A percentile compares a stretch with the other conserved stretches of the same genome.
Evolutionary conservation across 2,329 filamentous ascomycete genomes (phyloP).

Genomic region (Cyclaneusma minus): DNA sequence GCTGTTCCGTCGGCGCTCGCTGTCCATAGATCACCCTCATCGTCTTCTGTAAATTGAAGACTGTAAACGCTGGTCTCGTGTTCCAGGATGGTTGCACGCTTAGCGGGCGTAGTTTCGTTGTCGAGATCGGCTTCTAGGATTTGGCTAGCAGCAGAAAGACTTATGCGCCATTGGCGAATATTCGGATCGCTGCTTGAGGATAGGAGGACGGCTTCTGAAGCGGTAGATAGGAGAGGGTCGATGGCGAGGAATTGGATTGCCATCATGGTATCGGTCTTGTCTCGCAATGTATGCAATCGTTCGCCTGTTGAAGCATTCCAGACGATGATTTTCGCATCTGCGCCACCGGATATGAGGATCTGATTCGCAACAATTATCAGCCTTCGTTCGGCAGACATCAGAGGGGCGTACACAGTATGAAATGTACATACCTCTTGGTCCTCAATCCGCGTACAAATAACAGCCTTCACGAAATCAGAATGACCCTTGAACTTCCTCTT

Average conservation of each 20-base stretch:
- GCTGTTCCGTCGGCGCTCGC: slow-evolving; percentile 81
- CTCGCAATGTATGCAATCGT: slow-evolving; percentile 62
- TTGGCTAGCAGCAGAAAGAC: slow-evolving; percentile 35
- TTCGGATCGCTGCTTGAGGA: slow-evolving; percentile 69
- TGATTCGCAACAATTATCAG: slow-evolving; percentile 9
- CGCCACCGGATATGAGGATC: slow-evolving; percentile 55
- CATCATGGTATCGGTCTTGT: slow-evolving; percentile 53
- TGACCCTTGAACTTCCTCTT: slow-evolving; percentile 59
- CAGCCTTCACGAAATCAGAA: slow-evolving; percentile 78
- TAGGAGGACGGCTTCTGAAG: slow-evolving; percentile 42
- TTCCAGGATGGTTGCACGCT: slow-evolving; percentile 43
- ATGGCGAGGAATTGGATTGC: slow-evolving; percentile 67
- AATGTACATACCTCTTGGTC: slow-evolving; percentile 33
- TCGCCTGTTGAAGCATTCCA: slow-evolving; percentile 60
- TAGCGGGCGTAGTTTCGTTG: slow-evolving; percentile 14
- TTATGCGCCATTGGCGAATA: slow-evolving; percentile 64
- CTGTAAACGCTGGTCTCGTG: slow-evolving; percentile 89
- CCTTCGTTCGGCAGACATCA: slow-evolving; percentile 3
- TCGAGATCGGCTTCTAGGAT: slow-evolving; percentile 29
- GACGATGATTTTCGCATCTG: slow-evolving; percentile 67
- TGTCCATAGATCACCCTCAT: slow-evolving; percentile 67
- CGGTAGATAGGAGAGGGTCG: slow-evolving; percentile 46
- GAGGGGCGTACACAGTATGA: slow-evolving; percentile 2
- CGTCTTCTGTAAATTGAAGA: slow-evolving; percentile 53
- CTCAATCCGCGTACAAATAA: slow-evolving; percentile 46